Evolutionary conservation across 164 flowering plant genomes (phyloP), one percentile per base, ranked within the genome.

Genomic region (Stephania japonica): DNA sequence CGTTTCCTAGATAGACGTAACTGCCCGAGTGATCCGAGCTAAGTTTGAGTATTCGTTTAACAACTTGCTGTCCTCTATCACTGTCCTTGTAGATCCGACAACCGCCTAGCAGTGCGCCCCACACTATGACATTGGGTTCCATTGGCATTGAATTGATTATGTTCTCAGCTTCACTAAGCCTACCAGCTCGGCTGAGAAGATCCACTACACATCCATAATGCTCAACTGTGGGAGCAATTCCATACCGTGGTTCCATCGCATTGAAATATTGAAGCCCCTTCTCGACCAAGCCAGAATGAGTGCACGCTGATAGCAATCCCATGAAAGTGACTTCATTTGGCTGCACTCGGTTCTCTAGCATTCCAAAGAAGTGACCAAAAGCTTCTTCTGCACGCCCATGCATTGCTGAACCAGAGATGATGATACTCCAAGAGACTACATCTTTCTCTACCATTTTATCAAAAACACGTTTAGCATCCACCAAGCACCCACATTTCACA

Each of bases 21-120:
- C 83, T 77, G 38, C 86, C 86, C 13, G 84, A 80, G 72, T 84
- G 86, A 6, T 77, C 82, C 16, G 85, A 74, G 61, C 82, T 82
- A 47, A 84, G 67, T 71, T 80, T 72, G 19, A 84, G 86, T 41
- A 84, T 84, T 44, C 12, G 79, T 27, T 72, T 72, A 9, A 78
- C 85, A 47, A 77, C 85, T 59, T 78, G 77, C 8, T 74, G 74
- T 44, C 86, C 86, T 68, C 83, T 70, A 19, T 42, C 72, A 66
- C 23, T 43, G 64, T 84, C 81, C 49, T 68, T 75, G 75, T 78
- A 81, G 11, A 68, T 81, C 32, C 69, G 74, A 18, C 84, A 81
- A 49, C 84, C 84, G 23, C 84, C 81, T 23, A 81, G 84, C 74
- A 81, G 70, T 65, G 84, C 84, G 21, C 84, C 84, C 81, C 81